Base-by-base conservation (phyloP, 164 flowering plant species). In the Piper betle region DNA sequence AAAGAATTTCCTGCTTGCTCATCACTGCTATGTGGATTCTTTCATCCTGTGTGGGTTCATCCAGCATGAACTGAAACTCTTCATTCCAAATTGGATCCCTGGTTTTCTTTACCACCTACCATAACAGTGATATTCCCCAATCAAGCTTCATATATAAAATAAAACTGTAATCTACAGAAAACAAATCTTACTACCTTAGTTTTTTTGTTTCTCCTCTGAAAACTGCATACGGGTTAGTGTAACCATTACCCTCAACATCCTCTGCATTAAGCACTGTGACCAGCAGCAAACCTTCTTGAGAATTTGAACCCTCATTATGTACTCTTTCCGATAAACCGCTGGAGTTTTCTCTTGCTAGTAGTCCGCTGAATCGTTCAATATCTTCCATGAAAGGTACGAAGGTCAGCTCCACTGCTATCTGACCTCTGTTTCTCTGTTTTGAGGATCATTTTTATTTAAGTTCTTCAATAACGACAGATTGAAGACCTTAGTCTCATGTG, bases 181-280 rank as follows among this genome's bases (percentile, higher is more conserved):
- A 5, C 60, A 52, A 15, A 25, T 8, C 4, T 8, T 10, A 6
- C 66, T 62, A 82, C 96, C 91, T 82, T 84, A 6, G 91, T 85
- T 77, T 77, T 82, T 71, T 80, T 66, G 64, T 37, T 63, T 86
- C 96, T 48, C 96, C 96, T 71, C 73, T 80, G 17, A 80, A 82
- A 41, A 76, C 19, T 17, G 77, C 91, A 66, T 73, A 84, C 6
- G 93, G 96, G 55, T 86, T 88, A 50, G 61, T 84, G 66, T 84
- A 89, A 59, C 57, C 60, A 70, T 71, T 78, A 61, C 96, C 96
- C 61, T 88, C 91, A 59, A 88, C 79, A 67, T 81, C 81, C 66
- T 77, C 69, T 33, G 93, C 96, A 55, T 77, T 76, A 53, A 73
- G 75, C 33, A 86, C 66, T 2, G 60, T 62, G 19, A 89, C 81